Conservation (phyloP, 805 yeast genomes). For the Nakazawaea molendinolei region DNA sequence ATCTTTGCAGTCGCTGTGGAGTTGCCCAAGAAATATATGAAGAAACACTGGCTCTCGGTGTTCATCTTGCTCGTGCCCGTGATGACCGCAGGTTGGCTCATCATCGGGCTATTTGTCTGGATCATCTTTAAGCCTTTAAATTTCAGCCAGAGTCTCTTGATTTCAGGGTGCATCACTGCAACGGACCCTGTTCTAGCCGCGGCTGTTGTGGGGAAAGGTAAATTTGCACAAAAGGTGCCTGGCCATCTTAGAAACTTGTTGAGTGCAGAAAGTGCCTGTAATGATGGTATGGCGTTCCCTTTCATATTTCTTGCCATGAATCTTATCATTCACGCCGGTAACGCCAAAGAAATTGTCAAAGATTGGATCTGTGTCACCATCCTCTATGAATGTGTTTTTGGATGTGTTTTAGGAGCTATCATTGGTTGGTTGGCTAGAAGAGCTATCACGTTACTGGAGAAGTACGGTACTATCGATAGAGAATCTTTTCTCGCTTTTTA, state of each 20-base stretch:
- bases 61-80: slow-evolving; percentile 56
- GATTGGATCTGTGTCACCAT: slow-evolving; percentile 59
- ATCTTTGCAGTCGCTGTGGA: slow-evolving; percentile 70
- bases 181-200: slow-evolving; percentile 74
- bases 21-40: slow-evolving; percentile 60
- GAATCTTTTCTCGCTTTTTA: slow-evolving; percentile 54
- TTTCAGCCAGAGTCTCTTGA: slow-evolving; percentile 50
- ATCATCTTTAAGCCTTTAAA: slow-evolving; percentile 48
- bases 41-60: slow-evolving; percentile 51
- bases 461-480: slow-evolving; percentile 46
- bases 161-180: slow-evolving; percentile 69
- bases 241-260: slow-evolving; percentile 55
- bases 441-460: slow-evolving; percentile 47
- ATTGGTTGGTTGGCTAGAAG: slow-evolving; percentile 47
- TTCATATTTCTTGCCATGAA: slow-evolving; percentile 56
- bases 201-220: slow-evolving; percentile 68
- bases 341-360: slow-evolving; percentile 44
- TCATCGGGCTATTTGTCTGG: slow-evolving; percentile 59
- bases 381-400: slow-evolving; percentile 56
- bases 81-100: slow-evolving; percentile 67
- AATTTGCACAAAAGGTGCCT: slow-evolving; percentile 61
- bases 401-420: slow-evolving; percentile 43
- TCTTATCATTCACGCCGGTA: slow-evolving; percentile 42
- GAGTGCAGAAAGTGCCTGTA: slow-evolving; percentile 69
- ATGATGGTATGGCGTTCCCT: slow-evolving; percentile 70